Conservation (phyloP, 345 rosid species). For the Moringa oleifera region DNA sequence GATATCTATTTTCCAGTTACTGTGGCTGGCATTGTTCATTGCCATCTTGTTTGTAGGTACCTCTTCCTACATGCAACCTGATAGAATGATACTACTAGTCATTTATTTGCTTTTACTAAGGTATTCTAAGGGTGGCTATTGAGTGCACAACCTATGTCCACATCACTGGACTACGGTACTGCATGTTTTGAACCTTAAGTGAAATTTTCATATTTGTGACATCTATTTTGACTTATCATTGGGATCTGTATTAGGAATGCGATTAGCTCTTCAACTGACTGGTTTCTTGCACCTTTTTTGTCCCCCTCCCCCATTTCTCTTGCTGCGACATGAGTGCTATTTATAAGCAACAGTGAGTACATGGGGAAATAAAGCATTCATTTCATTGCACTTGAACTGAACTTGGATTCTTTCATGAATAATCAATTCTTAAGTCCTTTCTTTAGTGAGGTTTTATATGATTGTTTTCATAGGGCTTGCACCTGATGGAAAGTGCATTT, state of each 20-base stretch:
- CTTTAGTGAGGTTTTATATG: not conserved
- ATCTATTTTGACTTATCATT: too few relatives aligned
- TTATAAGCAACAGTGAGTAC: not conserved
- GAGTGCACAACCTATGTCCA: not conserved
- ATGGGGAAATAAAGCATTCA: not conserved
- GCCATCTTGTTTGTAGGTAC: slow-evolving; percentile 98
- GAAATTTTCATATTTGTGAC: too few relatives aligned
- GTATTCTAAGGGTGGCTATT: not conserved
- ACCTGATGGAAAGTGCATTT: not conserved
- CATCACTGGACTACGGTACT: not conserved
- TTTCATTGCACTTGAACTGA: not conserved
- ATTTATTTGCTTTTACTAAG: not conserved
- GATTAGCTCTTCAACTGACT: too few relatives aligned
- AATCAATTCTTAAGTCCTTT: not conserved
- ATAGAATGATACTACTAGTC: not conserved
- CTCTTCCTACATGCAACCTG: slow-evolving; percentile 42
- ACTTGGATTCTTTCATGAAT: not conserved
- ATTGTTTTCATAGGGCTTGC: too few relatives aligned
- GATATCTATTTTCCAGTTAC: slow-evolving; percentile 70
- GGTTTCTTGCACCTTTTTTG: not conserved
- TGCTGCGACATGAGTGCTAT: not conserved
- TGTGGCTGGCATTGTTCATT: slow-evolving; percentile 70
- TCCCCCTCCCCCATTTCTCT: not conserved
- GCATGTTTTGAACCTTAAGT: not conserved
- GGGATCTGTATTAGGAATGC: too few relatives aligned